phyloP scores from a whole-genome alignment of 192 early-diverging fungal species.

The Backusella mclennaniae region DNA sequence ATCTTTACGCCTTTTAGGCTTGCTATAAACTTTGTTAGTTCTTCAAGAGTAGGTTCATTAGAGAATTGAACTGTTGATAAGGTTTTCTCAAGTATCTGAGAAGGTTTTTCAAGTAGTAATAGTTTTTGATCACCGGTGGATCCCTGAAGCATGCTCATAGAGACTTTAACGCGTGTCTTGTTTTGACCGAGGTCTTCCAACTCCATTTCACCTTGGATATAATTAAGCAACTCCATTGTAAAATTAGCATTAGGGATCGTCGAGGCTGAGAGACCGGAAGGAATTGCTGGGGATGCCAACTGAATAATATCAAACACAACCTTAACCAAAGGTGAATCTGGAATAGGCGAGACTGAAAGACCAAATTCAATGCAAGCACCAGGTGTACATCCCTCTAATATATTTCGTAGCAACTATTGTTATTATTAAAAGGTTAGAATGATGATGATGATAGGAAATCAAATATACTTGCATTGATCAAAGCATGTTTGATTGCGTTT shows the following conservation, averaged over 20 bases:
- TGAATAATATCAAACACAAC: slow-evolving; percentile 26
- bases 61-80: slow-evolving; percentile 38
- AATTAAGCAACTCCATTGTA: slow-evolving; percentile 23
- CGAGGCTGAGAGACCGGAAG: slow-evolving; percentile 11
- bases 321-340: neutral
- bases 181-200: slow-evolving; percentile 20
- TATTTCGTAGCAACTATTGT: slow-evolving; percentile 51
- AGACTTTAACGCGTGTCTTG: slow-evolving; percentile 23
- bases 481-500: slow-evolving; percentile 46
- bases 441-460: neutral
- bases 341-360: slow-evolving; percentile 19
- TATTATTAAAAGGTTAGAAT: neutral
- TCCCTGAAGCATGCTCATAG: slow-evolving; percentile 21
- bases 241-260: slow-evolving; percentile 35
- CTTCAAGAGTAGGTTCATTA: slow-evolving; percentile 52
- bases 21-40: slow-evolving; percentile 41
- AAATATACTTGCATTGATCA: slow-evolving; percentile 41
- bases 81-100: slow-evolving; percentile 19
- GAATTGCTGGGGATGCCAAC: slow-evolving; percentile 14
- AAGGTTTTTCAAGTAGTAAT: slow-evolving; percentile 15
- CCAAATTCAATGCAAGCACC: slow-evolving; percentile 59
- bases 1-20: slow-evolving; percentile 44
- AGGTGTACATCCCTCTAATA: slow-evolving; percentile 45
- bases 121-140: neutral
- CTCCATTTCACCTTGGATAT: slow-evolving; percentile 22